A percentile compares a stretch with the other conserved stretches of the same genome.
Evolutionary conservation across 805 yeast genomes (phyloP).

Genomic region (Candida ulmi): DNA sequence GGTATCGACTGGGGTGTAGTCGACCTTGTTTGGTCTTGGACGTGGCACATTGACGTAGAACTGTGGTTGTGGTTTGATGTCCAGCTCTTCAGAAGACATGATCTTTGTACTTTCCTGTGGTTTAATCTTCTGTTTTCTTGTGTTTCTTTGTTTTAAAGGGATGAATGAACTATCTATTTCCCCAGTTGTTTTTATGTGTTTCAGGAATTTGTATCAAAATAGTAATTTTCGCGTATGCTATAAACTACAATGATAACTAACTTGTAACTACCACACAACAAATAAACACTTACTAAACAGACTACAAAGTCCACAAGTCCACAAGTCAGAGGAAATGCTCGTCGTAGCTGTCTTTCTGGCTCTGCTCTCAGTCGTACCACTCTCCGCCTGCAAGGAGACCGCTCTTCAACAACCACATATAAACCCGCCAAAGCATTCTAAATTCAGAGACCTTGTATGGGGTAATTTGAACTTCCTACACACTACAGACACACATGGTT

Average conservation of each 20-base stretch:
- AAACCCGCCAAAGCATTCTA: slow-evolving; percentile 26
- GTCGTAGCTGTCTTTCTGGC: not conserved
- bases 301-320: too few relatives aligned
- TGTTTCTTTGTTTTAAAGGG: not conserved
- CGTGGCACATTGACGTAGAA: slow-evolving; percentile 16
- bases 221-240: too few relatives aligned
- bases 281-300: too few relatives aligned
- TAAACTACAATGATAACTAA: too few relatives aligned
- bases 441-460: slow-evolving; percentile 51
- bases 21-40: slow-evolving; percentile 26
- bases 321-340: too few relatives aligned
- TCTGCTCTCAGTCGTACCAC: not conserved
- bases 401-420: slow-evolving; percentile 24
- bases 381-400: slow-evolving; percentile 9
- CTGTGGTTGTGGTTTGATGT: slow-evolving; percentile 2
- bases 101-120: not conserved
- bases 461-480: slow-evolving; percentile 82
- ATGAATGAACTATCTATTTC: too few relatives aligned
- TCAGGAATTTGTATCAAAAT: too few relatives aligned
- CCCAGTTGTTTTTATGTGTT: too few relatives aligned
- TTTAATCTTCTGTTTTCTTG: not conserved
- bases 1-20: slow-evolving; percentile 53
- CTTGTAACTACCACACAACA: too few relatives aligned
- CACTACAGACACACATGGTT: slow-evolving; percentile 96
- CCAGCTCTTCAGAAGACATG: slow-evolving; percentile 1